Evolutionary conservation across 306 rosid species (phyloP), one percentile per base, ranked within the genome.

Genomic region (Vachellia pachyceras): DNA sequence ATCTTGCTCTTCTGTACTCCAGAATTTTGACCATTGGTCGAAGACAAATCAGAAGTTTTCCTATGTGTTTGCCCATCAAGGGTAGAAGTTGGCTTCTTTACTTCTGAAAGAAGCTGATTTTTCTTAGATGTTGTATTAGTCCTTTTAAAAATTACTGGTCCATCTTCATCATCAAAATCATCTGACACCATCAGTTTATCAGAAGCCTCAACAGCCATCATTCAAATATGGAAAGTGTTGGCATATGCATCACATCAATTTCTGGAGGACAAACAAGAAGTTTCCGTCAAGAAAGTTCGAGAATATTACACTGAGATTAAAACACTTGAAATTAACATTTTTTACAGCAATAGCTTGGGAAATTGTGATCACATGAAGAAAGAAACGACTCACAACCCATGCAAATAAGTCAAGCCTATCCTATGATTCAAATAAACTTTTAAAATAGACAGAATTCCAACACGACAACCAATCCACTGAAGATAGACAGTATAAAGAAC

Each of bases 141-240:
- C 79, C 90, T 77, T 57, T 82, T 82, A 7, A 70, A 57, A 75
- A 40, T 42, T 79, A 84, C 0, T 0, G 90, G 87, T 22, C 49
- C 82, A 64, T 81, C 87, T 0, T 78, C 78, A 17, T 63, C 86
- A 1, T 70, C 86, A n/a, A 50, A 65, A 10, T 65, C 69, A 57
- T 39, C 35, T 0, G 82, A 79, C 64, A 84, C 3, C 52, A 57
- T 82, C 15, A 82, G 76, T 84, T 82, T 84, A 75, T 23, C 76
- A n/a, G 87, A 78, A 84, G 86, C 73, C 80, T 87, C 90, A 37
- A 84, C 82, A 82, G 90, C 90, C 88, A 87, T 87, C 45, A 82
- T 84, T 58, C 84, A 81, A 75, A 71, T 42, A 41, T 52, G 14
- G 63, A 75, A 52, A 63, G 45, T 80, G 49, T 40, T 18, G 25